Percentiles rank a stretch among this genome's conserved stretches.
Conservation (phyloP, 148 eudicot genomes). For the Amaranthus palmeri region DNA sequence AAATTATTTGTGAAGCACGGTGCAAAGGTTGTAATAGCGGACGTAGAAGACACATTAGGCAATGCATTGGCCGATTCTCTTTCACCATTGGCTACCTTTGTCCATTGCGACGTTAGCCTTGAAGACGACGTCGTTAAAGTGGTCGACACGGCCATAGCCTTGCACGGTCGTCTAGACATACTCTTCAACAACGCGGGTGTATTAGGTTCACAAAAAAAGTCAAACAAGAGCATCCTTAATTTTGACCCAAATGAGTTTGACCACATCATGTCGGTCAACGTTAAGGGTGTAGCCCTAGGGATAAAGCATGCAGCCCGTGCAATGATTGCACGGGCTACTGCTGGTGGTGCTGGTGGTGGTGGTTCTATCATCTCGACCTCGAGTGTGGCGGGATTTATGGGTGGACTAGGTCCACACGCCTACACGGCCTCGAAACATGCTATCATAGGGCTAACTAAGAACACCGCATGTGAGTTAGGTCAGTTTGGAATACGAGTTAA, state of each 20-base stretch:
- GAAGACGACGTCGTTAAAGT: slow-evolving; percentile 6
- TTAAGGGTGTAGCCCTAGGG: slow-evolving; percentile 23
- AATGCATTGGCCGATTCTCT: slow-evolving; percentile 4
- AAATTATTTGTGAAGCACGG: slow-evolving; percentile 11
- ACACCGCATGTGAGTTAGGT: slow-evolving; percentile 35
- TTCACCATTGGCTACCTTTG: slow-evolving; percentile 1
- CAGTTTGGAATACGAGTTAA: slow-evolving; percentile 31
- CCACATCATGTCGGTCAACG: slow-evolving; percentile 20
- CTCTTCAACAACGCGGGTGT: slow-evolving; percentile 29
- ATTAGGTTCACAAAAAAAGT: slow-evolving; percentile 21
- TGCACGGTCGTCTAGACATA: slow-evolving; percentile 23
- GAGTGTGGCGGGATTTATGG: slow-evolving; percentile 28
- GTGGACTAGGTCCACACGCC: slow-evolving; percentile 25
- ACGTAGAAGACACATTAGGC: slow-evolving; percentile 10
- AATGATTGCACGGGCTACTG: slow-evolving; percentile 3
- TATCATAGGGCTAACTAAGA: slow-evolving; percentile 31
- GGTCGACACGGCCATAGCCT: slow-evolving; percentile 11
- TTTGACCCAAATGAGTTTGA: slow-evolving; percentile 24
- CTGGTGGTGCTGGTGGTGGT: neutral
- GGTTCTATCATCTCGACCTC: slow-evolving; percentile 27
- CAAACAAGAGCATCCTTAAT: slow-evolving; percentile 24
- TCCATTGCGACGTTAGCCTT: slow-evolving; percentile 11
- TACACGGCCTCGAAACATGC: slow-evolving; percentile 36
- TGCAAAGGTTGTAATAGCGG: slow-evolving; percentile 12
- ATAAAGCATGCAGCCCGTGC: slow-evolving; percentile 29